Conservation (phyloP, 257 asterid species). For the Solanum gracilifrons region DNA sequence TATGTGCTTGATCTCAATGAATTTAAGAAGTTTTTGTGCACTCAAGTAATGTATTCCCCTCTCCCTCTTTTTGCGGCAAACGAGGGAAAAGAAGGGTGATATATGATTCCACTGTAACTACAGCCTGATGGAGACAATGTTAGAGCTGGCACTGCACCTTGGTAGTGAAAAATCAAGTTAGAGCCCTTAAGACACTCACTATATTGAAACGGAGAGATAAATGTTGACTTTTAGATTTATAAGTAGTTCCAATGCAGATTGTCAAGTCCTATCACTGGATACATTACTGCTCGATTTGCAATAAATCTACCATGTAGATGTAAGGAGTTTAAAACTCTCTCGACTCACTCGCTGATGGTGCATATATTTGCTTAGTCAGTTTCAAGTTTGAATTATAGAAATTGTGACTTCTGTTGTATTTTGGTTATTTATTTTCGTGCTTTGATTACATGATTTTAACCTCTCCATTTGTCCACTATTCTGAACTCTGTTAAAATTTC, state of each 20-base stretch:
- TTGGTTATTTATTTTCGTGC: not conserved
- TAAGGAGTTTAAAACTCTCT: not conserved
- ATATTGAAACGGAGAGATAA: not conserved
- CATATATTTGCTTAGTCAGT: not conserved
- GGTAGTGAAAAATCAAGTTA: not conserved
- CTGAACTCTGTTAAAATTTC: not conserved
- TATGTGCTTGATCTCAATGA: not conserved
- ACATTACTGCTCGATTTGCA: not conserved
- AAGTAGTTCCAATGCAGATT: not conserved
- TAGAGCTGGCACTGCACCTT: not conserved
- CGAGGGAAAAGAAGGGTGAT: not conserved
- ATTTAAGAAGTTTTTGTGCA: not conserved
- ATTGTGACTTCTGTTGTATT: not conserved
- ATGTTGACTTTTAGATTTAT: not conserved
- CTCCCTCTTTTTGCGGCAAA: not conserved
- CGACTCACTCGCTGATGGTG: not conserved
- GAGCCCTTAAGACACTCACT: not conserved
- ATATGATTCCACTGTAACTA: not conserved
- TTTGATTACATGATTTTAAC: not conserved
- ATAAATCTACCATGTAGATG: not conserved
- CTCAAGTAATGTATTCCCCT: not conserved
- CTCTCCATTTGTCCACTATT: not conserved
- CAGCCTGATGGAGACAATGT: not conserved
- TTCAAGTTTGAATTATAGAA: not conserved
- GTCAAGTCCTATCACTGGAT: not conserved